Evolutionary conservation across 257 asterid genomes (phyloP).

Genomic region (Fraxinus quadrangulata): DNA sequence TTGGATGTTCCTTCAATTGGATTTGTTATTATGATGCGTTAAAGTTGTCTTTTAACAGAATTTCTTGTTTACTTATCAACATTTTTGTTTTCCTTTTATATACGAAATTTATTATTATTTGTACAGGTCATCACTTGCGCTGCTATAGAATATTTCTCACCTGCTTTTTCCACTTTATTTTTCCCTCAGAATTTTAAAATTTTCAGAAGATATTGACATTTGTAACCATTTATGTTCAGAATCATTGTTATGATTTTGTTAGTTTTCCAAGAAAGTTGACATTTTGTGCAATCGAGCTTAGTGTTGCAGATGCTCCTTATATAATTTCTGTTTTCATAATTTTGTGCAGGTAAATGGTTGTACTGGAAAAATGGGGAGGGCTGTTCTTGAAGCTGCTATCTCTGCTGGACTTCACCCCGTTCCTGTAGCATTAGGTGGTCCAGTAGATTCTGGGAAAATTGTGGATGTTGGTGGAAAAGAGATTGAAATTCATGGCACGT

Average conservation of each 20-base stretch:
- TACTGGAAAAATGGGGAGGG: slow-evolving; percentile 91
- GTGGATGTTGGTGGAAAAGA: slow-evolving; percentile 67
- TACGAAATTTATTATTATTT: not conserved
- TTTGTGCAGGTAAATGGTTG: slow-evolving; percentile 76
- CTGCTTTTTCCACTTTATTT: not conserved
- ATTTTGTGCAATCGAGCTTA: not conserved
- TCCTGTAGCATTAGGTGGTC: slow-evolving; percentile 75
- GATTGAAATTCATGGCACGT: slow-evolving; percentile 65
- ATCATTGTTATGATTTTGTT: not conserved
- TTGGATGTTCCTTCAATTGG: not conserved
- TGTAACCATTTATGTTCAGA: not conserved
- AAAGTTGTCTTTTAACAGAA: not conserved
- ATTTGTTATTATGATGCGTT: not conserved
- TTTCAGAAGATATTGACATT: slow-evolving; percentile 1
- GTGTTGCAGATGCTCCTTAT: slow-evolving; percentile 2
- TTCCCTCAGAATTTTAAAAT: not conserved
- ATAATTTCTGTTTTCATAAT: slow-evolving; percentile 5
- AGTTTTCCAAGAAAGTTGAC: slow-evolving; percentile 1
- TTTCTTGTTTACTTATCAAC: not conserved
- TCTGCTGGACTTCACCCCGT: slow-evolving; percentile 82
- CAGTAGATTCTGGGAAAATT: slow-evolving; percentile 65
- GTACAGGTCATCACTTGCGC: not conserved
- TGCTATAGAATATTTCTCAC: not conserved
- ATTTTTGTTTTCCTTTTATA: not conserved
- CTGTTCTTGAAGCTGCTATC: slow-evolving; percentile 91